Evolutionary conservation across 345 rosid genomes (phyloP).

Genomic region (Arabidopsis thaliana): TAIR10.1 NC_003070.9:21090501-21091000

Average conservation of each 20-base stretch:
- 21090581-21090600: constrained; percentile 1
- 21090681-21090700: constrained; percentile 84
- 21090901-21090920: no score
- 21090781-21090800: constrained; percentile 54
- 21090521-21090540: constrained; percentile 75
- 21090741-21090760: no score
- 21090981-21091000: no score
- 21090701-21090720: constrained; percentile 94
- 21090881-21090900: neutral
- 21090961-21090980: no score
- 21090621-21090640: constrained; percentile 96
- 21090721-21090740: no score
- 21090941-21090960: neutral
- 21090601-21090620: constrained; percentile 55
- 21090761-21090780: neutral
- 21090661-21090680: constrained; percentile 79
- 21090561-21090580: no score
- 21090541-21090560: constrained; percentile 11
- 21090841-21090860: constrained; percentile 90
- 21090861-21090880: constrained; percentile 64
- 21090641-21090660: constrained; percentile 90
- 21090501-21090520: constrained; percentile 88
- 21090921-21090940: no score
- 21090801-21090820: constrained; percentile 98
- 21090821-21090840: constrained; percentile 90